Evolutionary conservation across 225 moss, liverwort and hornwort species (phyloP).

Genomic region (Pseudoscleropodium purum): DNA sequence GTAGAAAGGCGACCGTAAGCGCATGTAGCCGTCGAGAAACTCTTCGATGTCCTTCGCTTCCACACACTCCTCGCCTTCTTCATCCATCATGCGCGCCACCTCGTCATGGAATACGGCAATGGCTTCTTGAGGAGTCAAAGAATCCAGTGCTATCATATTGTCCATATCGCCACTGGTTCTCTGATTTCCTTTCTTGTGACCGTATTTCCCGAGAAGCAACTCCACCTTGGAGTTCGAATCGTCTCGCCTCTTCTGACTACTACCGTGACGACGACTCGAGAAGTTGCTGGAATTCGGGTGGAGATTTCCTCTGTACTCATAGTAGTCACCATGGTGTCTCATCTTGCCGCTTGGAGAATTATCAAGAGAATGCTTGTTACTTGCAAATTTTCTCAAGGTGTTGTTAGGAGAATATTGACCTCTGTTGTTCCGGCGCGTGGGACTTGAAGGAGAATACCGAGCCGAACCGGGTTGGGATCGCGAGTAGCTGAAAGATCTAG

Average conservation of each 20-base stretch:
- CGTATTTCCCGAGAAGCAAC: constrained; percentile 1
- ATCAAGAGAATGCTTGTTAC: not conserved
- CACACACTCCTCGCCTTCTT: constrained; percentile 21
- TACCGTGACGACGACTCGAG: not conserved
- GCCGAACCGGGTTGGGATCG: constrained; percentile 7
- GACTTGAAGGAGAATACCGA: not conserved
- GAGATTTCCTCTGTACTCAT: not conserved
- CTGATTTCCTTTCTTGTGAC: constrained; percentile 11
- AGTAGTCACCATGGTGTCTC: constrained; percentile 6
- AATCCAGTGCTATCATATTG: constrained; percentile 17
- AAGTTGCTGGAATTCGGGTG: not conserved
- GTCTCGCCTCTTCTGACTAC: not conserved
- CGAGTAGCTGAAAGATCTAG: not conserved
- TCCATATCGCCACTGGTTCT: not conserved
- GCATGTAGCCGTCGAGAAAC: constrained; percentile 44
- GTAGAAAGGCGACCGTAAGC: constrained; percentile 40
- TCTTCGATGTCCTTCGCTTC: constrained; percentile 31
- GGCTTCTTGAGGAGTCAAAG: constrained; percentile 37
- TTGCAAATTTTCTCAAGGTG: not conserved
- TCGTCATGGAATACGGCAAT: constrained; percentile 50
- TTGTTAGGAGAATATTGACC: not conserved
- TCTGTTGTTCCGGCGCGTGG: not conserved
- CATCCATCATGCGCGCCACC: constrained; percentile 45
- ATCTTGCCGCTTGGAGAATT: not conserved
- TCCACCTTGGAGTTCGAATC: constrained; percentile 6